Evolutionary conservation across 805 yeast species (phyloP).

Genomic region (Candida gorgasii): DNA sequence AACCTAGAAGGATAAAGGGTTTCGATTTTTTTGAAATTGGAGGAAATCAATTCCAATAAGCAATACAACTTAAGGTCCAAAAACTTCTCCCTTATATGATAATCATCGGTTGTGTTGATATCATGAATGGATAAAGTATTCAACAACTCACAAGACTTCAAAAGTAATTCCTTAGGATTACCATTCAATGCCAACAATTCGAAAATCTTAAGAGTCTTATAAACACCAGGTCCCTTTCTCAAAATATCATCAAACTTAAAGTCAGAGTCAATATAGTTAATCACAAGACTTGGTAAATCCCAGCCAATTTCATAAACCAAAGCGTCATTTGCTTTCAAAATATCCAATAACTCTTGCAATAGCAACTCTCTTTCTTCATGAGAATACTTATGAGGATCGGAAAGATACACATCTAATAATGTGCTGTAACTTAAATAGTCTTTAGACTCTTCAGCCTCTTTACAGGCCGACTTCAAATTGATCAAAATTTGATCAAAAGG

Average conservation of each 20-base stretch:
- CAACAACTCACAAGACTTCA: conserved; percentile 69
- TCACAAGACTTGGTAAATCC: conserved; percentile 79
- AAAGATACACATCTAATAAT: conserved; percentile 59
- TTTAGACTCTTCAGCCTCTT: conserved; percentile 42
- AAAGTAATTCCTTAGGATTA: conserved; percentile 76
- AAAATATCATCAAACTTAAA: conserved; percentile 25
- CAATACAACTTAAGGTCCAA: conserved; percentile 64
- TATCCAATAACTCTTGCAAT: conserved; percentile 45
- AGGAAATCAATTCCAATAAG: conserved; percentile 61
- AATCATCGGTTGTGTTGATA: conserved; percentile 13
- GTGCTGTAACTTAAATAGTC: conserved; percentile 78
- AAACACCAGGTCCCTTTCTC: conserved; percentile 41
- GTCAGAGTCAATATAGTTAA: conserved; percentile 52
- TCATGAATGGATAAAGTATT: conserved; percentile 31
- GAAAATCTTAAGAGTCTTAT: conserved; percentile 49
- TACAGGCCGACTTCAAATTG: conserved; percentile 30
- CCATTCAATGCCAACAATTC: conserved; percentile 67
- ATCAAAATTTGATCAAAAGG: conserved; percentile 28
- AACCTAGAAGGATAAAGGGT: conserved; percentile 81
- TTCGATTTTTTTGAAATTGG: conserved; percentile 58
- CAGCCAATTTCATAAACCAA: conserved; percentile 76
- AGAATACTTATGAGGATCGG: conserved; percentile 46
- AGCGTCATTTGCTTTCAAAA: conserved; percentile 46
- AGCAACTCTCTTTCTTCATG: conserved; percentile 51
- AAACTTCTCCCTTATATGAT: conserved; percentile 23